Conservation (phyloP, 306 rosid species). For the Macrotyloma uniflorum region DNA sequence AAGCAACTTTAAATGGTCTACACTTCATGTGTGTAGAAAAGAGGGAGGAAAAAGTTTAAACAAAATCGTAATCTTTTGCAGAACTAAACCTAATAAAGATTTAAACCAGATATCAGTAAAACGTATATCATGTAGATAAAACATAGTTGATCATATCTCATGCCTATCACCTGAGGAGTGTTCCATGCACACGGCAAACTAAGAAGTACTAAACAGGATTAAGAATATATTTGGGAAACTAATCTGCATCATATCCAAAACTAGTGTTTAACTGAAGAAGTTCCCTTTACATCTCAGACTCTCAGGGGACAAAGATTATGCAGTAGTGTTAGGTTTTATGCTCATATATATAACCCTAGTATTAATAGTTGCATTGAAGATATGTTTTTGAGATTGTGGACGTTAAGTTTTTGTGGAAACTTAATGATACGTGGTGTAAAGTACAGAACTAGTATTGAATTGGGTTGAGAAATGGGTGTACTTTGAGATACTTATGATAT, state of each 20-base stretch:
- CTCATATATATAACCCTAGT: constrained; percentile 19
- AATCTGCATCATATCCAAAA: not conserved
- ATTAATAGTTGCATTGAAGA: not conserved
- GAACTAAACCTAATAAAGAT: not conserved
- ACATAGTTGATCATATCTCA: too few relatives aligned
- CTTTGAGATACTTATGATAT: constrained; percentile 36
- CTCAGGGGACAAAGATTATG: not conserved
- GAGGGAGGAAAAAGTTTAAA: constrained; percentile 1
- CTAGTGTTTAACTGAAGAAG: not conserved
- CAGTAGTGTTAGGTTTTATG: not conserved
- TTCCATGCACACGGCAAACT: not conserved
- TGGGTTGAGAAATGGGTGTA: constrained; percentile 28
- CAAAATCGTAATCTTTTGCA: not conserved
- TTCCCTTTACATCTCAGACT: not conserved
- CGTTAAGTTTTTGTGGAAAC: constrained; percentile 1
- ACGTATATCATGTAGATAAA: not conserved
- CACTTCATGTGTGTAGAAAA: constrained; percentile 23
- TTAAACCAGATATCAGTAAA: not conserved
- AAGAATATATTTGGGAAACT: constrained; percentile 18
- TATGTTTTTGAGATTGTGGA: constrained; percentile 1
- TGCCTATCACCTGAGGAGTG: too few relatives aligned
- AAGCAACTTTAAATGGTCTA: constrained; percentile 38
- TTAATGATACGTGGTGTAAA: constrained; percentile 15
- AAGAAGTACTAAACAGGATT: not conserved
- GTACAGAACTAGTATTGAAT: constrained; percentile 28